Evolutionary conservation across 1,139 yeast species (phyloP).

Genomic region (Kluyveromyces sp.): DNA sequence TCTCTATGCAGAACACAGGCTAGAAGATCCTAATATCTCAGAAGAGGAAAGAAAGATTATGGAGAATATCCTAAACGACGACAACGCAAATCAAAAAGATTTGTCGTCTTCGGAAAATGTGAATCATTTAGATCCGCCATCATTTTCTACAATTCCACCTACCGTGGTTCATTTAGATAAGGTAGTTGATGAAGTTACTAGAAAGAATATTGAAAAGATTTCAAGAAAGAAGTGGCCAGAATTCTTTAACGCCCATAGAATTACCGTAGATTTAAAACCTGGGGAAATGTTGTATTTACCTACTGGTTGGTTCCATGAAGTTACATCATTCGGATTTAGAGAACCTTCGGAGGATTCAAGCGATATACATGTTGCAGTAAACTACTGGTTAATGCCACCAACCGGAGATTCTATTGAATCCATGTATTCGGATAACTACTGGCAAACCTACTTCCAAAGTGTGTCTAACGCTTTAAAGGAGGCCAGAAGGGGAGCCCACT

Average conservation of each 20-base stretch:
- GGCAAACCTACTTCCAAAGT: constrained; percentile 40
- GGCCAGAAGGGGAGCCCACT: background rate
- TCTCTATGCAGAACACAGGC: constrained; percentile 19
- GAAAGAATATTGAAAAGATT: constrained; percentile 29
- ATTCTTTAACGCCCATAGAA: constrained; percentile 36
- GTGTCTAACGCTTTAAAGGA: background rate
- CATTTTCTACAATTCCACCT: constrained; percentile 59
- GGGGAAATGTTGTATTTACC: constrained; percentile 68
- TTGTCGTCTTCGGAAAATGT: constrained; percentile 11
- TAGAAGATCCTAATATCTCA: constrained; percentile 10
- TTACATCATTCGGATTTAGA: constrained; percentile 48
- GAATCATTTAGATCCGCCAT: constrained; percentile 49
- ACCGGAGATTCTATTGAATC: constrained; percentile 26
- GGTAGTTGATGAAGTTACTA: constrained; percentile 28
- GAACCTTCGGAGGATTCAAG: constrained; percentile 15
- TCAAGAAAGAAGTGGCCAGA: constrained; percentile 39
- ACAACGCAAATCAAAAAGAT: background rate
- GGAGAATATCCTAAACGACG: constrained; percentile 1
- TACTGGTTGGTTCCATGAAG: constrained; percentile 80
- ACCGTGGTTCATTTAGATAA: constrained; percentile 52
- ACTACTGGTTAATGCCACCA: constrained; percentile 72
- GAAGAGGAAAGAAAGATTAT: constrained; percentile 18
- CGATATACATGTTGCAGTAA: constrained; percentile 51
- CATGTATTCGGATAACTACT: constrained; percentile 39
- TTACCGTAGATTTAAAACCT: constrained; percentile 43